phyloP scores from a whole-genome alignment of 371 early-diverging fungal genomes.

The Basidiobolus heterosporus region DNA sequence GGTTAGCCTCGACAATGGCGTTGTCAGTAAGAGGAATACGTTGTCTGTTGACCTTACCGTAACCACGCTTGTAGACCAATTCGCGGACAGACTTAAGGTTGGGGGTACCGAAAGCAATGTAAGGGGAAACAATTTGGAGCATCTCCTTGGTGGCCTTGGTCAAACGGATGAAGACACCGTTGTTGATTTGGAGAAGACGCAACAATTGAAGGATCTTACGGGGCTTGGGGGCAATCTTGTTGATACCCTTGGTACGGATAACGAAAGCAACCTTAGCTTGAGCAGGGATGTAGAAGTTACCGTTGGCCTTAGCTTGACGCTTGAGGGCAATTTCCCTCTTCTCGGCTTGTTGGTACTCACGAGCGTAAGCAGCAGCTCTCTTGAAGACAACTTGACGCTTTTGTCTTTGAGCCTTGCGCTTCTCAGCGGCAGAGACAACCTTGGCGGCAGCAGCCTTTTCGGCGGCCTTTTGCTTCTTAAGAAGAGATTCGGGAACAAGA shows the following conservation, averaged over 20 bases:
- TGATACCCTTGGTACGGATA: constrained; percentile 91
- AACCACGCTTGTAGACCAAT: constrained; percentile 99
- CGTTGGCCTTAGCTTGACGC: constrained; percentile 81
- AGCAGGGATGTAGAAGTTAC: constrained; percentile 89
- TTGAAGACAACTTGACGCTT: constrained; percentile 92
- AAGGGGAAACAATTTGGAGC: constrained; percentile 96
- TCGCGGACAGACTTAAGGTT: constrained; percentile 97
- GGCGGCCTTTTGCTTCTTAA: constrained; percentile 88
- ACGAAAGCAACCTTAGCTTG: constrained; percentile 97
- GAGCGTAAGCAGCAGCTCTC: constrained; percentile 90
- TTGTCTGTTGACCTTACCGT: constrained; percentile 93
- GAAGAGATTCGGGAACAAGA: constrained; percentile 84
- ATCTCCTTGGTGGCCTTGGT: constrained; percentile 97
- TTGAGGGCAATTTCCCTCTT: constrained; percentile 71
- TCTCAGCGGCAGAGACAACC: constrained; percentile 40
- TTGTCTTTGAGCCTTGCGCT: constrained; percentile 59
- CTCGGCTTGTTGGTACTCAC: constrained; percentile 85
- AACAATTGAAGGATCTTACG: constrained; percentile 97
- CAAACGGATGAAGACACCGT: constrained; percentile 93
- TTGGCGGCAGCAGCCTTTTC: constrained; percentile 69
- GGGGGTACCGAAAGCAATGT: constrained; percentile 93
- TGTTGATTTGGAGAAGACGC: constrained; percentile 98
- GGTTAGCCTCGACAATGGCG: constrained; percentile 80
- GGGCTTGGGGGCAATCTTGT: constrained; percentile 98
- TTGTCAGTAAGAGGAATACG: constrained; percentile 94